Base-by-base conservation (phyloP, 345 rosid genomes). In the Angophora floribunda region DNA sequence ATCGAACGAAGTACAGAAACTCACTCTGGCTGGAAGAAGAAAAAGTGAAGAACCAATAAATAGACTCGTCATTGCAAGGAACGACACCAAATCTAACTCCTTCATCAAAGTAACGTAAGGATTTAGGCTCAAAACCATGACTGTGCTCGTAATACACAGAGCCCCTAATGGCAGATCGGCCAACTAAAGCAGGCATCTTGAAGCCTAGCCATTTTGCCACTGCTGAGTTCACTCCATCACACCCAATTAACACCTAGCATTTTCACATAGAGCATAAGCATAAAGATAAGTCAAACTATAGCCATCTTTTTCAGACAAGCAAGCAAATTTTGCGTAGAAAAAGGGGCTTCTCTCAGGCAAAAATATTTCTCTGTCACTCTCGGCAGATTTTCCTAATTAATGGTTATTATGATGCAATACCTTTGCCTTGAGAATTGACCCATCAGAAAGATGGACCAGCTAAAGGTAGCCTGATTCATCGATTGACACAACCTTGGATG, bases 121-220 rank as follows among this genome's bases (percentile, higher is more conserved):
- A 61, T 14, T 61, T 61, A 28, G 90, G 82, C 45, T 90, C 93
- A 86, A 92, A 91, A 11, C 91, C 94, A 32, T 95, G 97, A 84
- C 89, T 87, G 24, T 28, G 70, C 22, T 91, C 88, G 63, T 90
- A 93, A 78, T 93, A 87, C 52, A 91, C 90, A 87, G 11, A 91
- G 59, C 94, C 97, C 86, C 97, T 91, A 15, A 95, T 90, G 17
- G 92, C 91, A 52, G 90, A 88, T 87, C 95, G 85, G 41, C 94
- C 86, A 5, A 90, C 53, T 59, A 85, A 93, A 36, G 89, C 89
- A 4, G 94, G 94, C 7, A 67, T 88, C 89, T 93, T 92, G 90
- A 96, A 93, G 28, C 97, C 97, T 24, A 95, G 90, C 95, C 95
- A 95, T 88, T 92, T 95, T 15, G 95, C 93, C 89, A 93, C 95